Percentiles rank a stretch among this genome's conserved stretches.
Evolutionary conservation across 176 grass and related monocot species (phyloP).

Genomic region (Guadua angustifolia): DNA sequence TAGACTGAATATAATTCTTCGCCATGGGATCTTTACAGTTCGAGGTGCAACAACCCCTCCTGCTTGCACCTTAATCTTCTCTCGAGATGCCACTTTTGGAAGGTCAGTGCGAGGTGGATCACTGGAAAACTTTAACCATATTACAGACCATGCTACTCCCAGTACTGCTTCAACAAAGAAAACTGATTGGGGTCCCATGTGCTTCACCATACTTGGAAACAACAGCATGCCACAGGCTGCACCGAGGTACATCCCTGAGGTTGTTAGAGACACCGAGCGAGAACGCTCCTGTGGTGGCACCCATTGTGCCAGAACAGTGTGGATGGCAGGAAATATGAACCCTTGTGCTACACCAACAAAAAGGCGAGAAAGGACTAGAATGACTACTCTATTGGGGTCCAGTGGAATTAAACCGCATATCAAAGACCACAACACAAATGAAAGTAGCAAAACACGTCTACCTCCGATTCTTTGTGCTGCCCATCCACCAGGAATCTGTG

Average conservation of each 20-base stretch:
- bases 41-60: conserved; percentile 44
- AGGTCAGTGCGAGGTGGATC: conserved; percentile 67
- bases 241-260: conserved; percentile 91
- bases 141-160: conserved; percentile 64
- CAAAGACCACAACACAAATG: conserved; percentile 79
- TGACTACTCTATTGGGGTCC: conserved; percentile 57
- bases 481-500: conserved; percentile 85
- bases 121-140: conserved; percentile 77
- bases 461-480: conserved; percentile 77
- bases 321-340: conserved; percentile 89
- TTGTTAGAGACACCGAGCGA: conserved; percentile 80
- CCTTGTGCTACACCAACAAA: conserved; percentile 84
- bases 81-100: conserved; percentile 62
- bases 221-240: conserved; percentile 81
- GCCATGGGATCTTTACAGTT: conserved; percentile 69
- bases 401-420: conserved; percentile 77
- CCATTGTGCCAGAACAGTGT: conserved; percentile 87
- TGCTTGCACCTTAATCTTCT: conserved; percentile 58
- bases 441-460: conserved; percentile 66
- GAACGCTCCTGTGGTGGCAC: conserved; percentile 83
- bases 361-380: conserved; percentile 65
- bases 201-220: conserved; percentile 74
- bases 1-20: conserved; percentile 75
- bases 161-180: conserved; percentile 76
- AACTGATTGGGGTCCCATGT: conserved; percentile 61